These are phyloP conservation scores for Trypanosoma avium DNA, from an alignment of 208 protist species.

Conservation along the genomic window DNA sequence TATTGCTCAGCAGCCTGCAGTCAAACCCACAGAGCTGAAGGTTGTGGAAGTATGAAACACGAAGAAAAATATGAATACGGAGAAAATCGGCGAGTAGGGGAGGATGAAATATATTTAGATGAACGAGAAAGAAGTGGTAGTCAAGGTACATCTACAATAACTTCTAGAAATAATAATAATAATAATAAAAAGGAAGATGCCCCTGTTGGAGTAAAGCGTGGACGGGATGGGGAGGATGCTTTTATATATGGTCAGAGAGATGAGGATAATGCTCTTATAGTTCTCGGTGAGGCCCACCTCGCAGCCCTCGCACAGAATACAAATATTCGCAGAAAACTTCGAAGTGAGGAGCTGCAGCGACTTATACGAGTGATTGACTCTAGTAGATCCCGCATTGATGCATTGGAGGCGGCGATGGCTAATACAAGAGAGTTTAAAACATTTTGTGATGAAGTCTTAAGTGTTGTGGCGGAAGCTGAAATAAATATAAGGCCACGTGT, in stretches of 20 bases:
- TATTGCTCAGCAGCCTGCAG: slow-evolving; percentile 69
- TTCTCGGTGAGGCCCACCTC: slow-evolving; percentile 70
- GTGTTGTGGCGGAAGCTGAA: slow-evolving; percentile 39
- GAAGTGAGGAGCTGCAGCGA: slow-evolving; percentile 51
- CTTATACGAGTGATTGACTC: slow-evolving; percentile 64
- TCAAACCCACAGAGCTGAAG: slow-evolving; percentile 39
- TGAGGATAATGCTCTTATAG: slow-evolving; percentile 32
- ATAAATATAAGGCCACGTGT: slow-evolving; percentile 22
- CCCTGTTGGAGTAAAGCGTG: background rate
- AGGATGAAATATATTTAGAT: background rate
- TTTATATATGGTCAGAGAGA: slow-evolving; percentile 24
- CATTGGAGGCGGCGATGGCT: slow-evolving; percentile 73
- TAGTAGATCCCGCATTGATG: slow-evolving; percentile 72
- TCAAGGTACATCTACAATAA: background rate
- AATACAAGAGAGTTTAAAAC: slow-evolving; percentile 73
- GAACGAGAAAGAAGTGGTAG: background rate
- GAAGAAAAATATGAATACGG: background rate
- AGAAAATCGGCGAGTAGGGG: slow-evolving; percentile 3
- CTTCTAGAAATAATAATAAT: background rate
- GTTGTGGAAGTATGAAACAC: background rate
- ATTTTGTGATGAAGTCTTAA: slow-evolving; percentile 67
- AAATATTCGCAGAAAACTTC: slow-evolving; percentile 48
- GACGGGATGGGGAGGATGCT: background rate
- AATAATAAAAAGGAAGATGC: background rate
- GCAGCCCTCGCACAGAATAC: slow-evolving; percentile 45